These are phyloP conservation scores for Erigeron canadensis DNA, from an alignment of 129 eudicot genomes.

Conservation along the genomic window DNA sequence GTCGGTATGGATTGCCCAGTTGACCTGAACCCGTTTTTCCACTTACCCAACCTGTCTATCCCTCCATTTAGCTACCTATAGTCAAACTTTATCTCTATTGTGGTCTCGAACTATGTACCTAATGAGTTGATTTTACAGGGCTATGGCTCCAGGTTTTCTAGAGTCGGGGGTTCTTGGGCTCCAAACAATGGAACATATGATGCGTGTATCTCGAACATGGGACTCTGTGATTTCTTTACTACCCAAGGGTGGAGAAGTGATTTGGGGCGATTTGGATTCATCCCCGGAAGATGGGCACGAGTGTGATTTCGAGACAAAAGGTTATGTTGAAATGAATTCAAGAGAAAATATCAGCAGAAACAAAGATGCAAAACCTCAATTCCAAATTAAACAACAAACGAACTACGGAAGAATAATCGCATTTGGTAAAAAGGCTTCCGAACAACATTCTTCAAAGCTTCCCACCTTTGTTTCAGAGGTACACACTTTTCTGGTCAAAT, in stretches of 20 bases:
- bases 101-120: not conserved
- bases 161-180: slow-evolving; percentile 71
- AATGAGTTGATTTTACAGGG: slow-evolving; percentile 42
- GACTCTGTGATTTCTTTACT: slow-evolving; percentile 74
- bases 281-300: slow-evolving; percentile 74
- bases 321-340: slow-evolving; percentile 33
- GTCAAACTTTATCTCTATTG: not conserved
- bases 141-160: slow-evolving; percentile 85
- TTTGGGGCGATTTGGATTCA: slow-evolving; percentile 87
- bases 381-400: slow-evolving; percentile 39
- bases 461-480: slow-evolving; percentile 49
- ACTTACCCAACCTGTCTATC: not conserved
- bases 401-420: slow-evolving; percentile 76
- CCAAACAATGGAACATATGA: slow-evolving; percentile 69
- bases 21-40: not conserved
- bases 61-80: not conserved
- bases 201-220: slow-evolving; percentile 84
- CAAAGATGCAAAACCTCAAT: slow-evolving; percentile 29
- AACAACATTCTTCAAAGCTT: slow-evolving; percentile 69
- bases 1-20: not conserved
- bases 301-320: slow-evolving; percentile 42
- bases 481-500: not conserved
- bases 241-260: slow-evolving; percentile 89
- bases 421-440: slow-evolving; percentile 69
- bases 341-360: slow-evolving; percentile 39